Percentiles rank a stretch among this genome's conserved stretches.
phyloP scores from a whole-genome alignment of 2,329 filamentous ascomycete genomes.

The Cyclaneusma minus region DNA sequence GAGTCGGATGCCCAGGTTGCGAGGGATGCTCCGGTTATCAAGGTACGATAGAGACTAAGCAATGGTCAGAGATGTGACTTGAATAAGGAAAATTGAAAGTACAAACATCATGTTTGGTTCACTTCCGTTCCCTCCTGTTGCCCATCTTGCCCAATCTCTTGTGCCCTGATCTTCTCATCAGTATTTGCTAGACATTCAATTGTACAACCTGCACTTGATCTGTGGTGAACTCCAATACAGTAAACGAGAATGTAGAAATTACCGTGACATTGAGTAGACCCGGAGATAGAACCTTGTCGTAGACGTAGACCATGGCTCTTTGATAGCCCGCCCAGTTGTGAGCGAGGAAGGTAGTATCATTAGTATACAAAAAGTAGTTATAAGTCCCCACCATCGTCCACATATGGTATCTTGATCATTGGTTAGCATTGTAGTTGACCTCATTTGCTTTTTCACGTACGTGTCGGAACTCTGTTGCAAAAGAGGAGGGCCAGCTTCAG shows the following conservation, averaged over 20 bases:
- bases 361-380: conserved; percentile 32
- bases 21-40: conserved; percentile 28
- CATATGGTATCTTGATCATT: conserved; percentile 16
- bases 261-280: conserved; percentile 26
- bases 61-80: neutral
- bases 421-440: conserved; percentile 2
- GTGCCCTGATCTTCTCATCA: no score
- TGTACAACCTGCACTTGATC: no score
- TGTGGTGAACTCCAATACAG: no score
- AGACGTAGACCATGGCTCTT: conserved; percentile 28
- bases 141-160: conserved; percentile 29
- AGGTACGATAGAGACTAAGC: conserved; percentile 26
- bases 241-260: no score
- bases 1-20: conserved; percentile 25
- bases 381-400: conserved; percentile 35
- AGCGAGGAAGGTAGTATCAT: conserved; percentile 25
- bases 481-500: conserved; percentile 13
- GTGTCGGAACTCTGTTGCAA: conserved; percentile 8
- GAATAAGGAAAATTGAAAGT: neutral
- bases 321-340: conserved; percentile 29
- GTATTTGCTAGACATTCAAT: no score
- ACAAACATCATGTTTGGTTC: conserved; percentile 26
- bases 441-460: conserved; percentile 18
- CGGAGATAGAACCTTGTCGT: conserved; percentile 22
- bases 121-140: conserved; percentile 27